These are phyloP conservation scores for Phialocephala sp. DNA, from an alignment of 2,329 filamentous ascomycete genomes.

Conservation along the genomic window DNA sequence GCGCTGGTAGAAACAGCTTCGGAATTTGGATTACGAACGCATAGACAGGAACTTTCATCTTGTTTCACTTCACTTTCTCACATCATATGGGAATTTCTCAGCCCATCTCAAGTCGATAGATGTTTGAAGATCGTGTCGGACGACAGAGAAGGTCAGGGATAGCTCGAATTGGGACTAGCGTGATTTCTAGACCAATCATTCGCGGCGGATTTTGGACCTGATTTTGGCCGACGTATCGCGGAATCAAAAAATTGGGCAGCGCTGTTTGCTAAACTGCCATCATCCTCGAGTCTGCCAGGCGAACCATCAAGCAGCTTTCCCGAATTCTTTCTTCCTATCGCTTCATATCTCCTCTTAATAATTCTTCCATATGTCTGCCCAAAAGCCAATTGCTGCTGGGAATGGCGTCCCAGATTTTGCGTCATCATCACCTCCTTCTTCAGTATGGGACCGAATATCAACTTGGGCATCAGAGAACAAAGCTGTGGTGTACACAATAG, in stretches of 20 bases:
- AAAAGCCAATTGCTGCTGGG: slow-evolving; percentile 36
- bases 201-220: not conserved
- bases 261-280: slow-evolving; percentile 18
- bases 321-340: slow-evolving; percentile 31
- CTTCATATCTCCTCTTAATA: slow-evolving; percentile 35
- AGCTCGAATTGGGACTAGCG: not conserved
- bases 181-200: not conserved
- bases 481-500: slow-evolving; percentile 93
- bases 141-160: not conserved
- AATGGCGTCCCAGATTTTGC: slow-evolving; percentile 40
- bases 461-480: slow-evolving; percentile 96
- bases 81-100: not conserved
- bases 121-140: slow-evolving; percentile 1
- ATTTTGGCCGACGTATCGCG: not conserved
- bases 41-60: not conserved
- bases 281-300: slow-evolving; percentile 27
- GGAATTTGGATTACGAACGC: not conserved
- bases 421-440: slow-evolving; percentile 42
- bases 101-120: not conserved
- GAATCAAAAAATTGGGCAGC: not conserved
- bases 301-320: slow-evolving; percentile 30
- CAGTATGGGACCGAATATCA: slow-evolving; percentile 81
- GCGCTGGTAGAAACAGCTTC: not conserved
- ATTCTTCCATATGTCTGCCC: slow-evolving; percentile 39
- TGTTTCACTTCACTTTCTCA: not conserved